Evolutionary conservation across 768 basidiomycete species (phyloP).

Genomic region (Lentinula sp.): DNA sequence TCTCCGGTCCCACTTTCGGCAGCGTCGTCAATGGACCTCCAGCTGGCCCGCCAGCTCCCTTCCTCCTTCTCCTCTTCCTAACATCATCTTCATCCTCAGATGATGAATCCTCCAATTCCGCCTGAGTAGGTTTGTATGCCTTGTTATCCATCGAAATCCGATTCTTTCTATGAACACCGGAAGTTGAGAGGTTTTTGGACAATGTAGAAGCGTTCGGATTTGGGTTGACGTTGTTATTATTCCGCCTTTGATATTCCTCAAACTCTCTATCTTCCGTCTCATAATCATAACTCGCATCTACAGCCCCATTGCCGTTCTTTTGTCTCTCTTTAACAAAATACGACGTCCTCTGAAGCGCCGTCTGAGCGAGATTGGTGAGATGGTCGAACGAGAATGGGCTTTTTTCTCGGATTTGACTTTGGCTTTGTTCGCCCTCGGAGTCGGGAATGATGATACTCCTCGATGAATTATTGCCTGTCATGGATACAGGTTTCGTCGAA

Average conservation of each 20-base stretch:
- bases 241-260: conserved; percentile 24
- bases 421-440: conserved; percentile 54
- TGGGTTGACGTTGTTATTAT: conserved; percentile 13
- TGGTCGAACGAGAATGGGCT: conserved; percentile 42
- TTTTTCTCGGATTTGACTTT: conserved; percentile 37
- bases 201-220: conserved; percentile 15
- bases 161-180: conserved; percentile 31
- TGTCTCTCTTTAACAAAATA: conserved; percentile 64
- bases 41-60: conserved; percentile 41
- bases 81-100: conserved; percentile 49
- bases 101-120: conserved; percentile 53
- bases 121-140: conserved; percentile 66
- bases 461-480: conserved; percentile 43
- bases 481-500: conserved; percentile 30
- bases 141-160: conserved; percentile 76
- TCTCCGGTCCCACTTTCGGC: conserved; percentile 63
- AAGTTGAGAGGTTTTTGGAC: conserved; percentile 12
- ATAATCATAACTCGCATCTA: conserved; percentile 65
- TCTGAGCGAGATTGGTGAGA: conserved; percentile 49
- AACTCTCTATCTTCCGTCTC: conserved; percentile 68
- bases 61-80: conserved; percentile 47
- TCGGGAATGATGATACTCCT: conserved; percentile 46
- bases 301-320: conserved; percentile 42
- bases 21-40: conserved; percentile 60
- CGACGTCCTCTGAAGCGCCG: conserved; percentile 46